A percentile compares a stretch with the other conserved stretches of the same genome.
phyloP scores from a whole-genome alignment of 2,329 filamentous ascomycete genomes.

The Colletotrichum brevisporum region DNA sequence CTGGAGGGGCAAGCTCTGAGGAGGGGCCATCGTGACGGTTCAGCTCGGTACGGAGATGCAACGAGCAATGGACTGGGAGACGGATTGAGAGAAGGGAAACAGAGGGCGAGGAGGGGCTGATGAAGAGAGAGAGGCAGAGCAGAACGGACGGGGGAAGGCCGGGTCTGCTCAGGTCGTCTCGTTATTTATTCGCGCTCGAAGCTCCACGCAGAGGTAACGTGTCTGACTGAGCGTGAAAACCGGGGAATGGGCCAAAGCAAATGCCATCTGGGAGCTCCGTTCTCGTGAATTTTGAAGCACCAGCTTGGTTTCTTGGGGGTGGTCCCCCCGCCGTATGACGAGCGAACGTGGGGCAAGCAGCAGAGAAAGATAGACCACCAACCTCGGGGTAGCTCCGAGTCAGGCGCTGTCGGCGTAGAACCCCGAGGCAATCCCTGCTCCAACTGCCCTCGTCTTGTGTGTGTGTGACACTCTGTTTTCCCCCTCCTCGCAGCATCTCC shows the following conservation, averaged over 20 bases:
- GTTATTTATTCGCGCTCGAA: slow-evolving; percentile 36
- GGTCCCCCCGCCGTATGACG: slow-evolving; percentile 33
- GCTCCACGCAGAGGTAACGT: slow-evolving; percentile 26
- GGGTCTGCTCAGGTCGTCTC: neutral
- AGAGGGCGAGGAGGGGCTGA: neutral
- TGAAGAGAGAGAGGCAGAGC: slow-evolving; percentile 1
- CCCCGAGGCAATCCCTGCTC: slow-evolving; percentile 20
- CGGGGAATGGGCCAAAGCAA: slow-evolving; percentile 17
- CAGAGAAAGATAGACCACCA: neutral
- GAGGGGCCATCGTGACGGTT: slow-evolving; percentile 41
- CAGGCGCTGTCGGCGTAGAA: slow-evolving; percentile 29
- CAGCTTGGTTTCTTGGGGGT: neutral
- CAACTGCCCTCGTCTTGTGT: neutral
- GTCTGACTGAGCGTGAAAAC: slow-evolving; percentile 26
- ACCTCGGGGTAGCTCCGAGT: slow-evolving; percentile 39
- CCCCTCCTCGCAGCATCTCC: slow-evolving; percentile 25
- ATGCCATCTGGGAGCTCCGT: slow-evolving; percentile 13
- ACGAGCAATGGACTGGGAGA: slow-evolving; percentile 2
- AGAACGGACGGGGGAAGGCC: neutral
- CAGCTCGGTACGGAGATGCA: neutral
- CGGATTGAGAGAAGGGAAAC: neutral
- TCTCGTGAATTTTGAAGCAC: slow-evolving; percentile 31
- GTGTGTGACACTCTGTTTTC: neutral
- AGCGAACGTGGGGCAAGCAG: slow-evolving; percentile 35
- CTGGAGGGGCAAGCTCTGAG: slow-evolving; percentile 50